phyloP scores from a whole-genome alignment of 2,329 filamentous ascomycete genomes.

The Hirsutella minnesotensis region DNA sequence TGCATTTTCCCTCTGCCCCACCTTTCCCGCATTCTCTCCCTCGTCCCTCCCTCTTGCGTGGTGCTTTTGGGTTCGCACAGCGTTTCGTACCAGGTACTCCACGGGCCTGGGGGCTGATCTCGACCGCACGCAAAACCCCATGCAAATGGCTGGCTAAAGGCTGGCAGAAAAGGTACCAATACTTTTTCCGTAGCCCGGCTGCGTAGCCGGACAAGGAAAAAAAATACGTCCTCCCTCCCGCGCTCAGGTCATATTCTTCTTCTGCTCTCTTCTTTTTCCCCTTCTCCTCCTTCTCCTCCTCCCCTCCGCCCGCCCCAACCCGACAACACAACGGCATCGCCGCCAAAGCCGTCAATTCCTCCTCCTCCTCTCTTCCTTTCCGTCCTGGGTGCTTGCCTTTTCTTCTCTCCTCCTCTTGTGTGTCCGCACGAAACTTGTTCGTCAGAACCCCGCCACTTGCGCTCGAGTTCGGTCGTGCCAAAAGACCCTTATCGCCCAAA shows the following conservation, averaged over 20 bases:
- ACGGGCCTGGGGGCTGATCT: no score
- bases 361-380: slow-evolving; percentile 6
- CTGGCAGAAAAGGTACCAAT: no score
- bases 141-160: no score
- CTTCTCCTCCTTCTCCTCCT: slow-evolving; percentile 12
- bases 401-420: slow-evolving; percentile 4
- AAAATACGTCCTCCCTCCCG: slow-evolving; percentile 12
- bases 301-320: slow-evolving; percentile 13
- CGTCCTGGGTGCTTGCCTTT: slow-evolving; percentile 8
- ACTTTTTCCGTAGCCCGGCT: no score
- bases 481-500: not conserved
- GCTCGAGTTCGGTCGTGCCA: not conserved
- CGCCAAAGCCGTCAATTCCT: slow-evolving; percentile 13
- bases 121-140: no score
- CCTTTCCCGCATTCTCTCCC: no score
- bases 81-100: no score
- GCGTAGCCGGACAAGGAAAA: slow-evolving; percentile 4
- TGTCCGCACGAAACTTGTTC: not conserved
- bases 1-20: no score
- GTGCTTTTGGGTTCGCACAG: no score
- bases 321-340: slow-evolving; percentile 15
- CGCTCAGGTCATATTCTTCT: not conserved
- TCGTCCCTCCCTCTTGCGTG: no score
- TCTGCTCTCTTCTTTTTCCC: slow-evolving; percentile 7
- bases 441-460: not conserved